Evolutionary conservation across 805 yeast genomes (phyloP), one percentile per base, ranked within the genome.

Genomic region (Helenozyma rhizophorensis): DNA sequence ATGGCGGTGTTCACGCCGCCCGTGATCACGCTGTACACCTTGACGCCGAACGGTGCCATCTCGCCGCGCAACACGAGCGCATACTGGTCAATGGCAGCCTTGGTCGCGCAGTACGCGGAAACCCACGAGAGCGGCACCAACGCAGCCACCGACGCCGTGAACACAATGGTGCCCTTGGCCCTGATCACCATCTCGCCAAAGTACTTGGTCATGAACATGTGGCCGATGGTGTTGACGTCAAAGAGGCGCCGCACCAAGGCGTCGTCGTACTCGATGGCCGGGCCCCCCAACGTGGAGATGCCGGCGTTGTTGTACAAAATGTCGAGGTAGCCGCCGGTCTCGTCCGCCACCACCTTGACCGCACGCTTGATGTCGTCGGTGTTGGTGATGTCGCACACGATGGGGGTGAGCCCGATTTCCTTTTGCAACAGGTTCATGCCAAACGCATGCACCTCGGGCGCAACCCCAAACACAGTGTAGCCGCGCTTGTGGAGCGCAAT

Each of bases 231-330:
- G 40, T 68, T 68, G 13, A 62, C 63, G 23, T 65, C 53, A 33
- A 56, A 53, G 7, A 40, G 27, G 7, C 39, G 28, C 23, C 48
- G 44, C 7, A 61, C 21, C 7, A 41, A 32, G 2, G 42, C 47
- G 23, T 53, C 55, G n/a, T 51, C 50, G 4, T 50, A 38, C 27
- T 65, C 71, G n/a, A 54, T 41, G 9, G 62, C 54, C 0, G 70
- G 55, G 2, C 58, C 49, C 33, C 58, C 32, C 47, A 58, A 26
- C 24, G 28, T 23, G 45, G 40, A 27, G 19, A 56, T 48, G 1
- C 73, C 72, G 8, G 71, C 73, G 39, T 68, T 68, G 40, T 67
- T 60, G 48, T 58, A 68, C 19, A 69, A 49, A 6, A 65, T 43
- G 33, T 66, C 62, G 22, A 69, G 42, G 17, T 35, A 38, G 1